Base-by-base conservation (phyloP, 192 early-diverging fungal species). In the Dissophora globulifera region DNA sequence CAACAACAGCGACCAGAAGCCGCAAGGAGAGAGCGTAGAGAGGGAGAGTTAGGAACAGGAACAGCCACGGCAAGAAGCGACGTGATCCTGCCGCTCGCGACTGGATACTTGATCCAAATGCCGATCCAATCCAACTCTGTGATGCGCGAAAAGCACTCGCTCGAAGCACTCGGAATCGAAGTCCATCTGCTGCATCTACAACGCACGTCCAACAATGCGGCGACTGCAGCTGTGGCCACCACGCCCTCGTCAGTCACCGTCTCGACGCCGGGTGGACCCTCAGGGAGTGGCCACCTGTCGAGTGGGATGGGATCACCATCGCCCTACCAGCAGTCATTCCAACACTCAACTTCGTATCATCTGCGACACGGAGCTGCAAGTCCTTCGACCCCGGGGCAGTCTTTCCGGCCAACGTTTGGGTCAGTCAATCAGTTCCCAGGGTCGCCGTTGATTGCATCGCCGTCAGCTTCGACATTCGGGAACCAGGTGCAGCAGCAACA, bases 81-180 rank as follows among this genome's bases (percentile, higher is more conserved):
- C 33, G 58, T 76, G 76, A 82, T 86, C 50, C 32, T 86, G 13
- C 84, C 84, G 4, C 75, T 86, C 30, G 74, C 84, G 13, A 83
- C 66, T 32, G 84, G 82, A 19, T 86, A 86, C 52, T 16, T 86
- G 57, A 68, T 82, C 22, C 84, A 83, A 19, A 65, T 69, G 3
- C 74, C 83, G 16, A 65, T 67, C 38, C 67, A 69, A n/a, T 78
- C 69, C 26, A 68, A 78, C 35, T 78, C 74, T 31, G 72, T 79
- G 11, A 76, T 72, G 27, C 66, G 71, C n/a, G 84, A 83, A 33
- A 76, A 81, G 31, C 83, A 82, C 29, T 63, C 62, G 11, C 32
- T 75, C 0, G 62, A 78, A 25, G 75, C 84, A n/a, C 67, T 79
- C 8, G 75, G 79, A 2, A 40, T 86, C 33, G 84, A 86, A 59